These are phyloP conservation scores for Boletus barrowsii DNA, from an alignment of 768 basidiomycete species.

Conservation along the genomic window DNA sequence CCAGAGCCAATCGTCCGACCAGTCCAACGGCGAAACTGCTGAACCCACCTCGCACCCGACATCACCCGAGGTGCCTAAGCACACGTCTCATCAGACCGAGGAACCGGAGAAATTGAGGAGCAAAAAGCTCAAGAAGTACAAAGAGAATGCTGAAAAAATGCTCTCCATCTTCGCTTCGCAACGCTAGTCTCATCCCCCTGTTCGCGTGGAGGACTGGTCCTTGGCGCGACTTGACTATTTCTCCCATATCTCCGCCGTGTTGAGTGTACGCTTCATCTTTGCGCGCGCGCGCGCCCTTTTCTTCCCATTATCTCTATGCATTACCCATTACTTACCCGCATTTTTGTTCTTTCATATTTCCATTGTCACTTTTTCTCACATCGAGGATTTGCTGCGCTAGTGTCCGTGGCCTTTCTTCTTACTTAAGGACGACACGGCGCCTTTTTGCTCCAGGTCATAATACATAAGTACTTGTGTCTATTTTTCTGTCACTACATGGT, in stretches of 20 bases:
- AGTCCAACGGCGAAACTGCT: conserved; percentile 54
- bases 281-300: background rate
- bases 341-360: conserved; percentile 6
- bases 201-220: conserved; percentile 23
- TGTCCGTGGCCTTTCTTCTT: conserved; percentile 13
- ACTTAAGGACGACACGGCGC: conserved; percentile 27
- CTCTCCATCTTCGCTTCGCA: conserved; percentile 79
- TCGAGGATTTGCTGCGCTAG: conserved; percentile 24
- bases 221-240: conserved; percentile 16
- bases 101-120: conserved; percentile 61
- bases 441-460: conserved; percentile 27
- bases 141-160: conserved; percentile 83
- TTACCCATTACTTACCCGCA: conserved; percentile 23
- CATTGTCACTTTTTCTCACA: background rate
- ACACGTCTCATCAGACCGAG: conserved; percentile 31
- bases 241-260: conserved; percentile 16
- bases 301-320: conserved; percentile 32
- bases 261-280: conserved; percentile 21
- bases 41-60: conserved; percentile 24
- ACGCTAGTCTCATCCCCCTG: conserved; percentile 36
- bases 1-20: conserved; percentile 68
- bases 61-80: conserved; percentile 32
- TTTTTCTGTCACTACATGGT: conserved; percentile 23
- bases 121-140: conserved; percentile 82
- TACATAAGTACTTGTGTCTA: conserved; percentile 18